A percentile compares a stretch with the other conserved stretches of the same genome.
Evolutionary conservation across 148 eudicot species (phyloP).

Genomic region (Rheum nobile): DNA sequence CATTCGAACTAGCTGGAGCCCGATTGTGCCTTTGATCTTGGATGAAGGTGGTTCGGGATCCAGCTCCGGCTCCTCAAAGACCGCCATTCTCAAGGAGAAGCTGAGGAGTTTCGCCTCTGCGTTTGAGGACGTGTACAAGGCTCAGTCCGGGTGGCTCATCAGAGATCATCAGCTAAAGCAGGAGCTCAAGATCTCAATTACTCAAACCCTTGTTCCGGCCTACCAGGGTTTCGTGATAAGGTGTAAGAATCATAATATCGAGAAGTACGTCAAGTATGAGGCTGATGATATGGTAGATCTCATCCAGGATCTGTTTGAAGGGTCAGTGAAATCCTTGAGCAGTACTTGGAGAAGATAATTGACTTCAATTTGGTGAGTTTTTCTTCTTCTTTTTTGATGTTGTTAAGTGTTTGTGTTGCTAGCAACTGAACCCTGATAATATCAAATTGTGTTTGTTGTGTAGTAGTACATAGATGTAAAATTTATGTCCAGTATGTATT

Average conservation of each 20-base stretch:
- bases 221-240: slow-evolving; percentile 45
- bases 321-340: slow-evolving; percentile 40
- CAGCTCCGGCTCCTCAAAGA: slow-evolving; percentile 18
- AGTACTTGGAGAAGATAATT: slow-evolving; percentile 18
- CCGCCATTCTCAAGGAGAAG: slow-evolving; percentile 35
- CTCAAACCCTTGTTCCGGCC: slow-evolving; percentile 47
- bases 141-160: slow-evolving; percentile 55
- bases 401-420: neutral
- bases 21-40: slow-evolving; percentile 29
- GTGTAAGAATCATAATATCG: slow-evolving; percentile 20
- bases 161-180: slow-evolving; percentile 48
- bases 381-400: neutral
- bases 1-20: slow-evolving; percentile 54
- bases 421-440: slow-evolving; percentile 1
- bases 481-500: neutral
- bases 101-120: slow-evolving; percentile 37
- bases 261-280: slow-evolving; percentile 55
- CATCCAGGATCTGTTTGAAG: slow-evolving; percentile 59
- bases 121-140: slow-evolving; percentile 53
- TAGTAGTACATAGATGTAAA: slow-evolving; percentile 5
- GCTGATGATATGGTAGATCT: slow-evolving; percentile 43
- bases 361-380: neutral
- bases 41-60: slow-evolving; percentile 36
- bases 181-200: slow-evolving; percentile 45
- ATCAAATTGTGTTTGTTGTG: neutral